Conservation (phyloP, 345 rosid genomes). For the Erodium maritimum region DNA sequence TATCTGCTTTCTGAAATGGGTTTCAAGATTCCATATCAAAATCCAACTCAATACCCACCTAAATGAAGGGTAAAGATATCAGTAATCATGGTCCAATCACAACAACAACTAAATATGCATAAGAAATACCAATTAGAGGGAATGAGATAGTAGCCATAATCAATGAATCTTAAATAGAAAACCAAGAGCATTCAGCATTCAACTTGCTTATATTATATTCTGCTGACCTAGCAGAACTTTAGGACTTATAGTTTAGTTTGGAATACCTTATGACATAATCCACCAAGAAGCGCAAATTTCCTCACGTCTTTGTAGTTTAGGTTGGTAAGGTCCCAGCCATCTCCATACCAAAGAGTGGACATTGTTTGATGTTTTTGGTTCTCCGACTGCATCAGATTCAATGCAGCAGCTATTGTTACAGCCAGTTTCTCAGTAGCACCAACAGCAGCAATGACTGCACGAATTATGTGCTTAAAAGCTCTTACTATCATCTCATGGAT, state of each 20-base stretch:
- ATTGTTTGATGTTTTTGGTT: conserved; percentile 22
- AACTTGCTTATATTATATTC: too few relatives aligned
- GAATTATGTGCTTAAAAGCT: conserved; percentile 87
- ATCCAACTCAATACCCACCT: conserved; percentile 98
- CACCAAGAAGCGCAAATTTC: conserved; percentile 83
- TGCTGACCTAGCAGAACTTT: neutral
- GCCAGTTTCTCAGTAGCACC: conserved; percentile 51
- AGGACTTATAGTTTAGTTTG: neutral
- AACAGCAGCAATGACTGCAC: conserved; percentile 71
- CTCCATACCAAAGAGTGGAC: conserved; percentile 68
- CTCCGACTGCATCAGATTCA: conserved; percentile 65
- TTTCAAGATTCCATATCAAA: conserved; percentile 89
- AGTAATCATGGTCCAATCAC: too few relatives aligned
- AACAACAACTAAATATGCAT: too few relatives aligned
- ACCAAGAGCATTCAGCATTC: too few relatives aligned
- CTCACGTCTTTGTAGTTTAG: conserved; percentile 72
- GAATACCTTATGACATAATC: conserved; percentile 91
- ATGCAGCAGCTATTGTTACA: conserved; percentile 61
- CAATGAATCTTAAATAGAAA: too few relatives aligned
- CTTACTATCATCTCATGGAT: conserved; percentile 96
- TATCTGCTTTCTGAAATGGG: conserved; percentile 74
- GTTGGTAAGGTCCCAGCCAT: conserved; percentile 85
- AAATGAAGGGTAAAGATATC: too few relatives aligned
- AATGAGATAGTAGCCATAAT: too few relatives aligned
- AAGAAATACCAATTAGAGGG: too few relatives aligned